Evolutionary conservation across 805 yeast genomes (phyloP).

Genomic region (Candida rishiriensis): DNA sequence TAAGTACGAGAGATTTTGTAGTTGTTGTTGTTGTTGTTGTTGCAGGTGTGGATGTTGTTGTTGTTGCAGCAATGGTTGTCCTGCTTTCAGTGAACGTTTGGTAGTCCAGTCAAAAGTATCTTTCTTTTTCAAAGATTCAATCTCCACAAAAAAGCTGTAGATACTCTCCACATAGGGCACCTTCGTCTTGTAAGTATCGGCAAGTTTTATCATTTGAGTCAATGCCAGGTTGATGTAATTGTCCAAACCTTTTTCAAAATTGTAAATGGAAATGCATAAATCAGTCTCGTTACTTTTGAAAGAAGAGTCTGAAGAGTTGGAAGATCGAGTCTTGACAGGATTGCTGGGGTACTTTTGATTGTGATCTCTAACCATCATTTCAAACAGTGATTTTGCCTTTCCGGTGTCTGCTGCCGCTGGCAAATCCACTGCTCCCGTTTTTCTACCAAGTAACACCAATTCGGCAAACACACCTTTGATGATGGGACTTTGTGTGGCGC

Average conservation of each 20-base stretch:
- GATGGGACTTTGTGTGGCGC: slow-evolving; percentile 5
- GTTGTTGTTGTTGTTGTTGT: too few species aligned
- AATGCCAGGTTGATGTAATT: slow-evolving; percentile 17
- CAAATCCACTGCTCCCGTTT: slow-evolving; percentile 22
- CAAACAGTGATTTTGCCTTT: slow-evolving; percentile 12
- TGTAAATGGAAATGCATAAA: slow-evolving; percentile 12
- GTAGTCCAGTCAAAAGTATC: slow-evolving; percentile 20
- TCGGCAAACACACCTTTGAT: slow-evolving; percentile 21
- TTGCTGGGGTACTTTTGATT: slow-evolving; percentile 18
- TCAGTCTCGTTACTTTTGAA: slow-evolving; percentile 8
- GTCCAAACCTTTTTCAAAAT: slow-evolving; percentile 16
- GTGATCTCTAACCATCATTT: slow-evolving; percentile 17
- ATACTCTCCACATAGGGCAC: slow-evolving; percentile 21
- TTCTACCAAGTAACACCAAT: slow-evolving; percentile 18
- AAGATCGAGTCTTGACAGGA: slow-evolving; percentile 8
- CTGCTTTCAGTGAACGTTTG: background rate
- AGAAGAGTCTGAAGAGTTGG: slow-evolving; percentile 5
- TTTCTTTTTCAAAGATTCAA: slow-evolving; percentile 11
- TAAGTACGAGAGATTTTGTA: too few species aligned
- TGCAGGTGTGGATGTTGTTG: too few species aligned
- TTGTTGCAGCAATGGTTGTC: too few species aligned
- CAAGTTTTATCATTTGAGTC: slow-evolving; percentile 16
- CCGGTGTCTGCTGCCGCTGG: slow-evolving; percentile 18
- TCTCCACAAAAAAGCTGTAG: slow-evolving; percentile 18
- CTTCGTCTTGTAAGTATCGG: slow-evolving; percentile 7